These are phyloP conservation scores for Macadamia integrifolia DNA, from an alignment of 164 flowering plant genomes.

Conservation along the genomic window DNA sequence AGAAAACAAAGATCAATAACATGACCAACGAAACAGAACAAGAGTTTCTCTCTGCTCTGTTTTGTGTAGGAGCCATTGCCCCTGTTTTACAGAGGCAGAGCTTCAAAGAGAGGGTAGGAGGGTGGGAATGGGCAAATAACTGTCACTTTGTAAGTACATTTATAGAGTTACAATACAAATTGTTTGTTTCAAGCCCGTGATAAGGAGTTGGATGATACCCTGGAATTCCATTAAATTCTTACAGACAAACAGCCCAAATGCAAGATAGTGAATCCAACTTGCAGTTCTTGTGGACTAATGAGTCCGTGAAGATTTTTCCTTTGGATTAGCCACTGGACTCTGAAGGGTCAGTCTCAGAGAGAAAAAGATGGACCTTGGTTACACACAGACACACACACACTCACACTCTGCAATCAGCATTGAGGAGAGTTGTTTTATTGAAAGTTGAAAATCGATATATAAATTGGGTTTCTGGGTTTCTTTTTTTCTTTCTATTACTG, in stretches of 20 bases:
- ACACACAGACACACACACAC: too few relatives aligned
- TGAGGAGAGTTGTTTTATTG: background rate
- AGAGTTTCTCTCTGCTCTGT: constrained; percentile 30
- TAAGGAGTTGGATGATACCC: background rate
- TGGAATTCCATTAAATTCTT: constrained; percentile 3
- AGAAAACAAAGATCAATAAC: background rate
- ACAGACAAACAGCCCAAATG: background rate
- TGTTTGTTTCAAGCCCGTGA: constrained; percentile 19
- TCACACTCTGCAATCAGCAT: too few relatives aligned
- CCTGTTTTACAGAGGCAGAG: background rate
- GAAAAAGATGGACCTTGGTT: background rate
- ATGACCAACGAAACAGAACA: constrained; percentile 28
- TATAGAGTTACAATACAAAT: background rate
- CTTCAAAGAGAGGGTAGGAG: background rate
- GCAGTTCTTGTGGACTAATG: background rate
- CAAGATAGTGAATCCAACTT: background rate
- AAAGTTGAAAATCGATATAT: background rate
- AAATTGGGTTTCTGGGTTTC: background rate
- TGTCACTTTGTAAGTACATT: background rate
- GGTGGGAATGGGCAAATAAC: background rate
- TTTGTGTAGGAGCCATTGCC: constrained; percentile 16
- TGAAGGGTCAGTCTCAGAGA: background rate
- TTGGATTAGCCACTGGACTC: background rate
- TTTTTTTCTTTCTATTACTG: background rate
- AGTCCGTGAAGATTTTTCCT: constrained; percentile 8